Evolutionary conservation across 495 filamentous ascomycete genomes (phyloP).

Genomic region (Friedmanniomyces endolithicus): DNA sequence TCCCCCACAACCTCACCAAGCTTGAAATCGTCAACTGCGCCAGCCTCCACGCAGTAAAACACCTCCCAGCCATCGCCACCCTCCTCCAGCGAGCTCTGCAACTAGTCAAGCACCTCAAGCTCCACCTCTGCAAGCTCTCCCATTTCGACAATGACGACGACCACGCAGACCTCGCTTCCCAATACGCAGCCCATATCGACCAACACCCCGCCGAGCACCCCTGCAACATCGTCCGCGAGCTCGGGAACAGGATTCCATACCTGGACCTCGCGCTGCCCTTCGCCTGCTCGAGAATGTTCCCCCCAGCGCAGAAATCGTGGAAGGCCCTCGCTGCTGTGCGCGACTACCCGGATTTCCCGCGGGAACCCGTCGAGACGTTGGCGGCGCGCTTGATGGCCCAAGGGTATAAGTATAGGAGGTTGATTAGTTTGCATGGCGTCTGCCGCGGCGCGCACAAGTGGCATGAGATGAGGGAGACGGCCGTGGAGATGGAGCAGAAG

Average conservation of each 20-base stretch:
- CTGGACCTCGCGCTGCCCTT: constrained; percentile 7
- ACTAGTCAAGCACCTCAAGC: constrained; percentile 2
- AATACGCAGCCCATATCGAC: not conserved
- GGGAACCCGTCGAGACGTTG: not conserved
- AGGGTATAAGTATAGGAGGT: constrained; percentile 1
- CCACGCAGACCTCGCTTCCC: not conserved
- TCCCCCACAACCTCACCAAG: not conserved
- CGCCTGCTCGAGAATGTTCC: constrained; percentile 1
- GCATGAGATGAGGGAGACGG: constrained; percentile 1
- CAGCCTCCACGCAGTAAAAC: not conserved
- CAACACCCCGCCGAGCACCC: constrained; percentile 10
- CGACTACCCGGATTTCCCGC: not conserved
- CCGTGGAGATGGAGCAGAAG: not conserved
- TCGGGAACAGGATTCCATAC: not conserved
- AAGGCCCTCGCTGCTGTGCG: not conserved
- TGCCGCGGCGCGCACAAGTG: constrained; percentile 1
- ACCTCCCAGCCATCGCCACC: not conserved
- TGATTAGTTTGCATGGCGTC: constrained; percentile 4
- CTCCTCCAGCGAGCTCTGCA: constrained; percentile 5
- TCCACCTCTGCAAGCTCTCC: constrained; percentile 4
- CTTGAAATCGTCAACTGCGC: constrained; percentile 8
- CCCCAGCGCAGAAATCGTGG: not conserved
- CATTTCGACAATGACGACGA: not conserved
- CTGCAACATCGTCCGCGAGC: constrained; percentile 10
- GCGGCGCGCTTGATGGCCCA: not conserved